Percentiles rank a stretch among this genome's conserved stretches.
Conservation (phyloP, 108 stramenopile genomes). For the Skeletonema potamos region DNA sequence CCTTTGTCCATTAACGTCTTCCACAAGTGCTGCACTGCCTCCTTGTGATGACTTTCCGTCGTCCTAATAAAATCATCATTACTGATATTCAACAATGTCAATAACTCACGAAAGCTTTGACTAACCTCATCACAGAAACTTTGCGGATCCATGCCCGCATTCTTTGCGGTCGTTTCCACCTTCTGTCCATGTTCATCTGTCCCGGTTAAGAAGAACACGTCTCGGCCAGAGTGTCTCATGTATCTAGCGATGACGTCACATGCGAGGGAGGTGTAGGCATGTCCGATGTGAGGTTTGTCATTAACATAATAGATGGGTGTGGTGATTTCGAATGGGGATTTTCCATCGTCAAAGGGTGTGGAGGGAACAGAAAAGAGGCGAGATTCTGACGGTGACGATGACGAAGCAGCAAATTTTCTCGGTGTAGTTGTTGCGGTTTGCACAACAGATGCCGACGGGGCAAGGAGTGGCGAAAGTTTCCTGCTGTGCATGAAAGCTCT, state of each 20-base stretch:
- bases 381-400: neutral
- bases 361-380: conserved; percentile 30
- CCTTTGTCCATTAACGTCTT: conserved; percentile 74
- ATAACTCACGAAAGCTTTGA: conserved; percentile 78
- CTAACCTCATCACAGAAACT: conserved; percentile 86
- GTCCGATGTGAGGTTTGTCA: conserved; percentile 98
- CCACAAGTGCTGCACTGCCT: conserved; percentile 87
- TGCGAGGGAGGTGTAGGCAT: conserved; percentile 96
- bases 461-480: conserved; percentile 6
- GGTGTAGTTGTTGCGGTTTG: conserved; percentile 1
- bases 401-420: neutral
- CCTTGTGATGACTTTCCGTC: conserved; percentile 83
- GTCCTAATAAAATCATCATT: conserved; percentile 94
- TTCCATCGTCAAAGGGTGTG: conserved; percentile 72
- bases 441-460: neutral
- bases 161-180: conserved; percentile 86
- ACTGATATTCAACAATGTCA: conserved; percentile 73
- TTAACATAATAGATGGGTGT: conserved; percentile 99
- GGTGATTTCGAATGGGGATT: conserved; percentile 90
- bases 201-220: conserved; percentile 93
- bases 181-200: conserved; percentile 99
- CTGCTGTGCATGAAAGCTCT: conserved; percentile 17
- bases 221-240: conserved; percentile 88
- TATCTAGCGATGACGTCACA: conserved; percentile 96
- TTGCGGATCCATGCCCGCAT: conserved; percentile 71